A percentile compares a stretch with the other conserved stretches of the same genome.
Evolutionary conservation across 2,329 filamentous ascomycete genomes (phyloP).

Genomic region (Neopestalotiopsis rosae): DNA sequence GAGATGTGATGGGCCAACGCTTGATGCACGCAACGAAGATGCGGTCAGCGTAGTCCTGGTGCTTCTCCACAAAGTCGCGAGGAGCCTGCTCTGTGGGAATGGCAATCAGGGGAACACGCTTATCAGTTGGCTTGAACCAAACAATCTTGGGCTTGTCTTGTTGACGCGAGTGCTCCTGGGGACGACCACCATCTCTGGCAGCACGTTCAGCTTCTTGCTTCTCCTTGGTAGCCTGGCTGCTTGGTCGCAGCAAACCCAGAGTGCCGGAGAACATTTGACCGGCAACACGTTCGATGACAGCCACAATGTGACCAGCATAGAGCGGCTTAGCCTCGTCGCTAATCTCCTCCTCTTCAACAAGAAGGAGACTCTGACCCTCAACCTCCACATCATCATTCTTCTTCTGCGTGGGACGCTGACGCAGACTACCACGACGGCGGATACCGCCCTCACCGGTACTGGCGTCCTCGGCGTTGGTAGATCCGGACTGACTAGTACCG

Average conservation of each 20-base stretch:
- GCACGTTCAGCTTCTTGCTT: slow-evolving; percentile 97
- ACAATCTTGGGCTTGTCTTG: slow-evolving; percentile 99
- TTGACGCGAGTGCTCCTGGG: slow-evolving; percentile 75
- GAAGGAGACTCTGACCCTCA: slow-evolving; percentile 92
- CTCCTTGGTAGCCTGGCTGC: slow-evolving; percentile 98
- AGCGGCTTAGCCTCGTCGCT: slow-evolving; percentile 97
- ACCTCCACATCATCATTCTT: slow-evolving; percentile 99
- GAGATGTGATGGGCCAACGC: slow-evolving; percentile 98
- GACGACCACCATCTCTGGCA: slow-evolving; percentile 81
- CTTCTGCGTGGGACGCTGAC: slow-evolving; percentile 97
- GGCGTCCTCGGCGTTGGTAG: slow-evolving; percentile 66
- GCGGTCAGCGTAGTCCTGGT: slow-evolving; percentile 95
- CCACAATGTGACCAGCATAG: slow-evolving; percentile 95
- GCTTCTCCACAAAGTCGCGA: slow-evolving; percentile 96
- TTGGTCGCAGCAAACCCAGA: slow-evolving; percentile 89
- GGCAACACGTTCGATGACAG: slow-evolving; percentile 94
- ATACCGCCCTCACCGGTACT: slow-evolving; percentile 79
- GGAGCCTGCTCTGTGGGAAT: slow-evolving; percentile 98
- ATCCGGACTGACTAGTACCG: slow-evolving; percentile 69
- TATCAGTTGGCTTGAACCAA: slow-evolving; percentile 99
- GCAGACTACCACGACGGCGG: slow-evolving; percentile 89
- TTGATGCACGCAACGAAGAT: slow-evolving; percentile 99
- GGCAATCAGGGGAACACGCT: slow-evolving; percentile 95
- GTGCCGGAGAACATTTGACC: slow-evolving; percentile 99
- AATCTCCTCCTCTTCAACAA: slow-evolving; percentile 98